Conservation (phyloP, 163 green algal species). For the Chloromonas sp. region DNA sequence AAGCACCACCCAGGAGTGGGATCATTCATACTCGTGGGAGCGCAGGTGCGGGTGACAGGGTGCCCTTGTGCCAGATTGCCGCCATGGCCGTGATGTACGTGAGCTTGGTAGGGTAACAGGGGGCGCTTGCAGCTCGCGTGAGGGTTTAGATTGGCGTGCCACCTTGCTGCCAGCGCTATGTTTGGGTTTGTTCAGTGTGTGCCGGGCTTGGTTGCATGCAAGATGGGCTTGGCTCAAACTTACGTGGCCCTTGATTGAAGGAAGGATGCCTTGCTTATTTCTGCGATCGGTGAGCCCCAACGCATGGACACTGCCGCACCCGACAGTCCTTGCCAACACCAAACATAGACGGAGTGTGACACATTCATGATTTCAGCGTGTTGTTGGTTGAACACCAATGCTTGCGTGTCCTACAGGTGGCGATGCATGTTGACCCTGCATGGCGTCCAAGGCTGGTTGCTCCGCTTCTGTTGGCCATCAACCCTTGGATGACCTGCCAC, state of each 20-base stretch:
- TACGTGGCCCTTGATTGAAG: not conserved
- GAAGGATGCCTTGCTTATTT: too few relatives aligned
- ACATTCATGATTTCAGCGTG: not conserved
- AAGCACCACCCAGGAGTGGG: constrained; percentile 13
- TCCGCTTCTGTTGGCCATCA: constrained; percentile 28
- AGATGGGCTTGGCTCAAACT: not conserved
- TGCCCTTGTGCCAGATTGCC: too few relatives aligned
- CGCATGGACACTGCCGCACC: too few relatives aligned
- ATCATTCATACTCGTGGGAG: constrained; percentile 32
- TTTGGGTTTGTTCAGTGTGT: not conserved
- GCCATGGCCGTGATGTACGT: too few relatives aligned
- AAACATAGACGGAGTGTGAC: not conserved
- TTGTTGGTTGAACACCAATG: not conserved
- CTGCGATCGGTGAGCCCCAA: too few relatives aligned
- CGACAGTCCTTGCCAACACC: not conserved
- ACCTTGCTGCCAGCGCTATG: not conserved
- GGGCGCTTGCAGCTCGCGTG: too few relatives aligned
- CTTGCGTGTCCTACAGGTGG: not conserved
- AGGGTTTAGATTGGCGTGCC: too few relatives aligned
- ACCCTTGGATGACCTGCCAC: constrained; percentile 45
- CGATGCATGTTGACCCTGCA: not conserved
- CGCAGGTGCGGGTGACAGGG: not conserved
- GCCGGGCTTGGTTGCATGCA: not conserved
- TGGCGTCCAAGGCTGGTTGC: constrained; percentile 15
- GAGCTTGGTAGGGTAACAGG: too few relatives aligned